Percentiles rank a stretch among this genome's conserved stretches.
Conservation (phyloP, 495 filamentous ascomycete species). For the Evernia prunastri region DNA sequence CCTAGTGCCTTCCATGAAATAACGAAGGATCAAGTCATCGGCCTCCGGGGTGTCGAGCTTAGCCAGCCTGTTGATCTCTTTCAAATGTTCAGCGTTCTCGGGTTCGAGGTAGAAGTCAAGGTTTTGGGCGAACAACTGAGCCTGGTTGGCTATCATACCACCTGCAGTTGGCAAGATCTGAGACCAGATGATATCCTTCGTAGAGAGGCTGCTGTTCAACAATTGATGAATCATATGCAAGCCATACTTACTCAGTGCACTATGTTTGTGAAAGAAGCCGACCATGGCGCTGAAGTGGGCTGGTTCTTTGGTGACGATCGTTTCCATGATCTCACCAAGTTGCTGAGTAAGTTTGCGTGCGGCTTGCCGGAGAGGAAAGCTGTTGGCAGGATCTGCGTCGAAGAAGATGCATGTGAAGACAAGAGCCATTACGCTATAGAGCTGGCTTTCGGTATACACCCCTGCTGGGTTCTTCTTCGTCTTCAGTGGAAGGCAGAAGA, state of each 20-base stretch:
- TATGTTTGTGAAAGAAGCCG: slow-evolving; percentile 36
- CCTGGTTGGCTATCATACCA: slow-evolving; percentile 61
- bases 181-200: slow-evolving; percentile 63
- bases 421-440: slow-evolving; percentile 53
- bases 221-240: slow-evolving; percentile 63
- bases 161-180: slow-evolving; percentile 58
- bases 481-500: slow-evolving; percentile 60
- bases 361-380: slow-evolving; percentile 54
- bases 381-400: slow-evolving; percentile 56
- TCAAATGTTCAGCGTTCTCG: slow-evolving; percentile 45
- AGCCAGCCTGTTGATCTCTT: slow-evolving; percentile 51
- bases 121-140: slow-evolving; percentile 63
- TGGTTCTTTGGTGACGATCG: slow-evolving; percentile 50
- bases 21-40: slow-evolving; percentile 39
- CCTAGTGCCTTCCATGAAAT: slow-evolving; percentile 56
- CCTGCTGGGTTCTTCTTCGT: slow-evolving; percentile 53
- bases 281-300: slow-evolving; percentile 42
- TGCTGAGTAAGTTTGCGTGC: slow-evolving; percentile 49
- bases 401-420: slow-evolving; percentile 61
- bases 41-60: slow-evolving; percentile 40
- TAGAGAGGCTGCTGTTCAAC: slow-evolving; percentile 50
- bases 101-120: slow-evolving; percentile 69
- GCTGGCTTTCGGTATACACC: slow-evolving; percentile 49
- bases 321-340: slow-evolving; percentile 53
- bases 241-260: slow-evolving; percentile 56